Base-by-base conservation (phyloP, 1,284 basidiomycete species). In the Xerocomus minutiporus region DNA sequence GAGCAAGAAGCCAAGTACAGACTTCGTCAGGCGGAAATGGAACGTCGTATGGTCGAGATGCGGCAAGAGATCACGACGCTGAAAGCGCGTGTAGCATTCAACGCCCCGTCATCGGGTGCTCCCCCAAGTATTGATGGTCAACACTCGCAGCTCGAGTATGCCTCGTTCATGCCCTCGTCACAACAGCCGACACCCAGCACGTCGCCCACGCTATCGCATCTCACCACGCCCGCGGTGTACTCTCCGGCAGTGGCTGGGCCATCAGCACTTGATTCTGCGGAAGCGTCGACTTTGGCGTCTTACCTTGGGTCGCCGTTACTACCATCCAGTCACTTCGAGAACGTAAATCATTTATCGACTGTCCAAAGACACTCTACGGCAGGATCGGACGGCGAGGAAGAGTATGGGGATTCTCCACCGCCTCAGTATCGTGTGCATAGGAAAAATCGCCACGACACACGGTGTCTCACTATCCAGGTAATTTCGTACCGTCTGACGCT, bases 391-490 rank as follows among this genome's bases (percentile, higher is more conserved):
- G 73, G 66, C 32, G 73, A 72, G 38, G 72, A 70, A 5, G 73
- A 73, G 23, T 45, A 65, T 34, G 73, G 73, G 4, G 71, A 69
- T 13, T 54, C 58, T n/a, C 67, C 67, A 13, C 58, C 59, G 25
- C 57, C 61, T 38, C 57, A 59, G 42, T 70, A 66, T 8, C 76
- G 72, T 3, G 57, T 68, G 39, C 82, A 76, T 56, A 74, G 84
- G 17, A 66, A 60, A 32, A 84, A 76, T 55, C 80, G 82, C 44
- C 83, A 83, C 55, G 84, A 86, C 62, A 80, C 64, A 42, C 77
- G 79, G 15, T 81, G 79, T 65, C 71, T 83, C 35, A 87, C 84
- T 0, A 79, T 87, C 36, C 81, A 87, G 63, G 85, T 84, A 66
- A 59, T 40, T 25, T 12, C 38, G 38, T 38, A 38, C 28, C 40